Percentiles rank a stretch among this genome's conserved stretches.
phyloP scores from a whole-genome alignment of 2,329 filamentous ascomycete species.

The Pleoardoris graminearum region DNA sequence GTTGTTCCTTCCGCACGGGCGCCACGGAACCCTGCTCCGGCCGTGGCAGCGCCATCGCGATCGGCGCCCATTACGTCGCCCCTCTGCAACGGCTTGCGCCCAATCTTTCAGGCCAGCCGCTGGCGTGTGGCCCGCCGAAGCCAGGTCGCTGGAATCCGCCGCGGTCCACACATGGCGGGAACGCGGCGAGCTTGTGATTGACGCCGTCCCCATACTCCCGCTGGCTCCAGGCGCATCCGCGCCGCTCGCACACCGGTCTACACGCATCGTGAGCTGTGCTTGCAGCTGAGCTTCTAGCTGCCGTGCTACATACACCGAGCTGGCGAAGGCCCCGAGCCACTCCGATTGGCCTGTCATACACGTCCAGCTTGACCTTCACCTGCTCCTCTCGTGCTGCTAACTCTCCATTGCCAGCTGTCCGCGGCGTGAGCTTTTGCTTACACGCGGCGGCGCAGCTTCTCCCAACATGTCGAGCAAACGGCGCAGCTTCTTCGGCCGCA shows the following conservation, averaged over 20 bases:
- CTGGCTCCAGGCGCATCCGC: no score
- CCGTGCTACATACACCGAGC: background rate
- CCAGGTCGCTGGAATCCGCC: background rate
- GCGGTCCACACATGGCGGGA: background rate
- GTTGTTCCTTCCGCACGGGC: background rate
- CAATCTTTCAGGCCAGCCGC: background rate
- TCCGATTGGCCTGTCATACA: background rate
- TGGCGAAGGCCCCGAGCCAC: background rate
- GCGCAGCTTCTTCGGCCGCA: conserved; percentile 43
- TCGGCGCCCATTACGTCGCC: conserved; percentile 4
- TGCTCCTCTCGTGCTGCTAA: background rate
- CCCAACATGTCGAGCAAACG: conserved; percentile 42
- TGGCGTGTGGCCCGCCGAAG: background rate
- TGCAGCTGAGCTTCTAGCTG: background rate
- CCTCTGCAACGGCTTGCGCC: background rate
- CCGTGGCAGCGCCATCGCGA: no score
- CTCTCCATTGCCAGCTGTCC: background rate
- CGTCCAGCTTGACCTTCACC: background rate
- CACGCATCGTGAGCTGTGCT: background rate
- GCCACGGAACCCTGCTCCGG: no score
- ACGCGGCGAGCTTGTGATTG: background rate
- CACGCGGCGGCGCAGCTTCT: conserved; percentile 33
- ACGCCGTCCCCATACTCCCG: background rate
- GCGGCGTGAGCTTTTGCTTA: conserved; percentile 22
- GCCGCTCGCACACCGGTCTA: background rate